Conservation (phyloP, 768 basidiomycete genomes). For the Agaricus subrufescens region DNA sequence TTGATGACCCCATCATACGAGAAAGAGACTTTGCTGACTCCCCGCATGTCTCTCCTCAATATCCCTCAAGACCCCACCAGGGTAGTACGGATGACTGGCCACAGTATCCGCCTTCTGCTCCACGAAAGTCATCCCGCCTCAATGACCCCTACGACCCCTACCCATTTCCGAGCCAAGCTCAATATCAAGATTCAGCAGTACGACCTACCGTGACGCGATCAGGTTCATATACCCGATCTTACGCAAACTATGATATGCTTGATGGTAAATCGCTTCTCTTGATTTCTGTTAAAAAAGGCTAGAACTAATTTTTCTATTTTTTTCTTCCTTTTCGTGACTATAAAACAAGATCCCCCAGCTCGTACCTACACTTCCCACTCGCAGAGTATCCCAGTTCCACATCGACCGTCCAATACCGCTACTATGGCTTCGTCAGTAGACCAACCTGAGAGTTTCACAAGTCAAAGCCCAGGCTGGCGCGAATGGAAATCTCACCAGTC, state of each 20-base stretch:
- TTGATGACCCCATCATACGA: background rate
- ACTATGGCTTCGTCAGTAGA: background rate
- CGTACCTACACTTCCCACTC: background rate
- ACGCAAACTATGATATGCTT: background rate
- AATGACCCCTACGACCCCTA: background rate
- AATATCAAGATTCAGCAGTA: background rate
- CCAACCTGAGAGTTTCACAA: background rate
- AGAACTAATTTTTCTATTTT: background rate
- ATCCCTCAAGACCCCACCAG: background rate
- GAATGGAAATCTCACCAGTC: background rate
- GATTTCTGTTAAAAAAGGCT: background rate
- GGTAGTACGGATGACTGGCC: background rate
- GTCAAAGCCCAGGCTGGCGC: background rate
- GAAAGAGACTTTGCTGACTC: constrained; percentile 1
- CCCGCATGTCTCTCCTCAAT: background rate
- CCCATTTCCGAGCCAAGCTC: too few species aligned
- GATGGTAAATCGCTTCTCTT: constrained; percentile 1
- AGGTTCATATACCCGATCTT: background rate
- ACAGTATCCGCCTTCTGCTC: background rate
- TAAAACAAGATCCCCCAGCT: background rate
- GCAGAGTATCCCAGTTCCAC: constrained; percentile 5
- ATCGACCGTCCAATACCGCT: background rate
- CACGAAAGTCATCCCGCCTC: too few species aligned
- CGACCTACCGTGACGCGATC: background rate
- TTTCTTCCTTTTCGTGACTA: too few species aligned